Percentiles rank a stretch among this genome's conserved stretches.
phyloP scores from a whole-genome alignment of 192 early-diverging fungal genomes.

The Backusella luteola region DNA sequence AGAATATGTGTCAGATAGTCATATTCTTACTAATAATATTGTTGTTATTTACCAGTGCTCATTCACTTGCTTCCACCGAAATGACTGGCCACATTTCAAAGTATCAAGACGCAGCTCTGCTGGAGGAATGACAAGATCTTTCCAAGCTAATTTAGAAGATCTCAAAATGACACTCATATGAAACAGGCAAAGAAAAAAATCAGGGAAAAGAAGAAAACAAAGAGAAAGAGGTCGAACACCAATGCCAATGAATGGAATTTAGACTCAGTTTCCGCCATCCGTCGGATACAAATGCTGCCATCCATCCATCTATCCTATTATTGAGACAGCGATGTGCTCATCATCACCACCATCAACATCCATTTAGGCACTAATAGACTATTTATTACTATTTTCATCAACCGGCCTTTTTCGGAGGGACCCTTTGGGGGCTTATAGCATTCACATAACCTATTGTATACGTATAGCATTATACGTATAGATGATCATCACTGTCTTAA shows the following conservation, averaged over 20 bases:
- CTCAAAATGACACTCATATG: constrained; percentile 5
- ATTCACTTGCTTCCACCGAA: constrained; percentile 78
- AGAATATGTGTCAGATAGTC: background rate
- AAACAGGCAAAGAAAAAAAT: background rate
- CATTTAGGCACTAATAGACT: too few relatives aligned
- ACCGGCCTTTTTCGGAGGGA: background rate
- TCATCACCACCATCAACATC: too few relatives aligned
- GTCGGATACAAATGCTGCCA: too few relatives aligned
- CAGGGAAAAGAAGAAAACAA: background rate
- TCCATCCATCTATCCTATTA: too few relatives aligned
- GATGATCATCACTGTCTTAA: too few relatives aligned
- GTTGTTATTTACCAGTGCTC: constrained; percentile 54
- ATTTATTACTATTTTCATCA: background rate
- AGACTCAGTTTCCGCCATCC: background rate
- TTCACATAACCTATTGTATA: background rate
- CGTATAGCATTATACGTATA: too few relatives aligned
- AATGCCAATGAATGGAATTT: background rate
- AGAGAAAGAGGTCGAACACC: background rate
- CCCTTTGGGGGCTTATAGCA: background rate
- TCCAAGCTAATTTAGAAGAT: constrained; percentile 37
- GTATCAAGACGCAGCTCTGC: constrained; percentile 78
- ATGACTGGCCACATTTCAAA: constrained; percentile 86
- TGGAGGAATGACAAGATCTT: constrained; percentile 49
- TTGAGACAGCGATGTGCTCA: too few relatives aligned
- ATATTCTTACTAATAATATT: background rate